Conservation (phyloP, 768 basidiomycete species). For the Mycena galericulata region DNA sequence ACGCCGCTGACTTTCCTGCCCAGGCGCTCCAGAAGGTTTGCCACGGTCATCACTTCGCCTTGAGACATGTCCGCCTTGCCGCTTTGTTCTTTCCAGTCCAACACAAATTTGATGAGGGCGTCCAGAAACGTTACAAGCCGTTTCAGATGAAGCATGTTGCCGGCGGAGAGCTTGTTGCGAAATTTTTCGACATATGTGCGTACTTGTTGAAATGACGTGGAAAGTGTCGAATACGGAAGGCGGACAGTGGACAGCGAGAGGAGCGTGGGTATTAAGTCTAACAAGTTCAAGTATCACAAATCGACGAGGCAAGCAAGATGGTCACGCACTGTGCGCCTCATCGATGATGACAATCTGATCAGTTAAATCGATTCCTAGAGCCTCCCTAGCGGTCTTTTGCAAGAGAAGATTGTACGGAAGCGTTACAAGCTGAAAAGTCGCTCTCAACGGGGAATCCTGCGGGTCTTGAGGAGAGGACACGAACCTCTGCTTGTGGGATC, state of each 20-base stretch:
- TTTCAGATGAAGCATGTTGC: slow-evolving; percentile 83
- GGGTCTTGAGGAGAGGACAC: slow-evolving; percentile 24
- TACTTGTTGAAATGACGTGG: slow-evolving; percentile 79
- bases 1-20: slow-evolving; percentile 79
- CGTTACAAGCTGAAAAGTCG: slow-evolving; percentile 76
- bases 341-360: slow-evolving; percentile 92
- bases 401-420: slow-evolving; percentile 95
- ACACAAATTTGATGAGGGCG: slow-evolving; percentile 69
- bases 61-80: slow-evolving; percentile 27
- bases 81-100: slow-evolving; percentile 63
- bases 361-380: slow-evolving; percentile 86
- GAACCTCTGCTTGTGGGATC: slow-evolving; percentile 90
- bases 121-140: slow-evolving; percentile 82
- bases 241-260: slow-evolving; percentile 85
- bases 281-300: background rate
- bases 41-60: slow-evolving; percentile 75
- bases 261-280: slow-evolving; percentile 91
- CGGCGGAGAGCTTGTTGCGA: slow-evolving; percentile 76
- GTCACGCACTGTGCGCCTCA: slow-evolving; percentile 91
- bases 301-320: background rate
- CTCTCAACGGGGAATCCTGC: background rate
- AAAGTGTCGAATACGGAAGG: slow-evolving; percentile 68
- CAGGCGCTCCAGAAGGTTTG: slow-evolving; percentile 71
- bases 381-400: slow-evolving; percentile 84
- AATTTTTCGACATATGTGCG: slow-evolving; percentile 83